Conservation (phyloP, 805 yeast species). For the Saccharomyces paradoxus region DNA sequence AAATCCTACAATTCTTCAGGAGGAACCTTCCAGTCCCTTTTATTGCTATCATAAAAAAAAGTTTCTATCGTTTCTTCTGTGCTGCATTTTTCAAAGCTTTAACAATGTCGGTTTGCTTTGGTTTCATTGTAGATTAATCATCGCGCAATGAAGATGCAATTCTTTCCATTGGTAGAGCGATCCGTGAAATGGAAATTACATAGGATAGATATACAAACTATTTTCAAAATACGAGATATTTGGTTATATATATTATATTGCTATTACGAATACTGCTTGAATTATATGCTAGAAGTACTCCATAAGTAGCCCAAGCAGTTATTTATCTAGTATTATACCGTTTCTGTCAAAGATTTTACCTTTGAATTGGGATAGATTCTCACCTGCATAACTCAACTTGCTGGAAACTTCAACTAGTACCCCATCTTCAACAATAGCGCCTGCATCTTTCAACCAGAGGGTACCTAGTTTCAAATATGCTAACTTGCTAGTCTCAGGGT, state of each 20-base stretch:
- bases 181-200: neutral
- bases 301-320: neutral
- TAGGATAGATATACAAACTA: neutral
- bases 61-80: neutral
- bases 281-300: neutral
- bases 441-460: slow-evolving; percentile 62
- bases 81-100: neutral
- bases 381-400: slow-evolving; percentile 65
- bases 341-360: slow-evolving; percentile 36
- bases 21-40: neutral
- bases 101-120: neutral
- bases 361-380: slow-evolving; percentile 50
- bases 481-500: slow-evolving; percentile 70
- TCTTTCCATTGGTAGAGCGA: neutral
- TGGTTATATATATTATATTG: neutral
- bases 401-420: slow-evolving; percentile 71
- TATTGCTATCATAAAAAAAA: neutral
- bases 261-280: neutral
- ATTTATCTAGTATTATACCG: slow-evolving; percentile 19
- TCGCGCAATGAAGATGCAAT: neutral
- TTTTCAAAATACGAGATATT: neutral
- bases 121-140: neutral
- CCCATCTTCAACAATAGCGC: slow-evolving; percentile 48
- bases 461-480: slow-evolving; percentile 62
- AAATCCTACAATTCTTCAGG: neutral